phyloP scores from a whole-genome alignment of 78 protist genomes.

The Dictyostelium purpureum region DNA sequence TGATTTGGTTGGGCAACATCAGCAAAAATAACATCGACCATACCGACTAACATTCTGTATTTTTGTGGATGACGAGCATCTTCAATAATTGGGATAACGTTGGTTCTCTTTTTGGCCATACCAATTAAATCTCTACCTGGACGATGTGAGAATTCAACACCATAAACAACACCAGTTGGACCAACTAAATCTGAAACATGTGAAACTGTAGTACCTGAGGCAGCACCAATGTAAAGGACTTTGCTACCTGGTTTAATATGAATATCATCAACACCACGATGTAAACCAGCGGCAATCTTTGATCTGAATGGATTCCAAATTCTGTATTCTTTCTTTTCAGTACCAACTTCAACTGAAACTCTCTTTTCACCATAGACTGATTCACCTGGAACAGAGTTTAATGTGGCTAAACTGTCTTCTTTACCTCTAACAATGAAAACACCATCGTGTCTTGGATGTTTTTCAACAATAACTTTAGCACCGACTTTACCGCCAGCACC shows the following conservation, averaged over 20 bases:
- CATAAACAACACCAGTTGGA: conserved; percentile 98
- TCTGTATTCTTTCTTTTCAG: conserved; percentile 98
- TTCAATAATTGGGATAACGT: conserved; percentile 99
- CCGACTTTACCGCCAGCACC: conserved; percentile 86
- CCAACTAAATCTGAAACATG: conserved; percentile 99
- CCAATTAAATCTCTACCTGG: conserved; percentile 99
- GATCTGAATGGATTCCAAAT: conserved; percentile 99
- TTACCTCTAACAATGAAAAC: conserved; percentile 96
- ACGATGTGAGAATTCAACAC: conserved; percentile 99
- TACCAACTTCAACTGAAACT: conserved; percentile 91
- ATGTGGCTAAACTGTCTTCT: conserved; percentile 96
- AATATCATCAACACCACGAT: conserved; percentile 97
- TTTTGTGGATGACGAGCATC: conserved; percentile 99
- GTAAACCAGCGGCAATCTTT: conserved; percentile 99
- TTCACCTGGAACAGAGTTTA: conserved; percentile 97
- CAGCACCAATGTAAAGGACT: conserved; percentile 99
- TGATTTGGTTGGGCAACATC: conserved; percentile 99
- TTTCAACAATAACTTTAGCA: conserved; percentile 91
- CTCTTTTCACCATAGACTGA: conserved; percentile 99
- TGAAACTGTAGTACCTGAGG: conserved; percentile 99
- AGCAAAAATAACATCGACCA: conserved; percentile 99
- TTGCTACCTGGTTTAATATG: conserved; percentile 98
- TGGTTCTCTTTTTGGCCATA: conserved; percentile 98
- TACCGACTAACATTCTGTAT: conserved; percentile 97
- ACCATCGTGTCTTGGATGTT: conserved; percentile 96